These are phyloP conservation scores for Blastobotrys parvus DNA, from an alignment of 805 yeast genomes.

Conservation along the genomic window DNA sequence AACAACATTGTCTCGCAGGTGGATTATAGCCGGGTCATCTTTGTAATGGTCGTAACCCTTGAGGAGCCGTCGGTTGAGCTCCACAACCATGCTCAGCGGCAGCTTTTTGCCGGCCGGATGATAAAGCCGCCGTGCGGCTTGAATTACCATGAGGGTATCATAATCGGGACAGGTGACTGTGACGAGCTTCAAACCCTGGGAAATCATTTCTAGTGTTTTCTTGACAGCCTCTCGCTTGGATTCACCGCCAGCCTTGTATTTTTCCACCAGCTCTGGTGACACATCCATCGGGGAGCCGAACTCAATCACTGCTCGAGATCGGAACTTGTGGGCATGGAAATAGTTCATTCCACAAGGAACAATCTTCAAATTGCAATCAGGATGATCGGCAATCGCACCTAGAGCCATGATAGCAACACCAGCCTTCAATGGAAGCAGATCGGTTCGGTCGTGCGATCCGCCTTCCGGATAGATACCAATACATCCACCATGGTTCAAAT, in stretches of 20 bases:
- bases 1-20: conserved; percentile 54
- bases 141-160: conserved; percentile 82
- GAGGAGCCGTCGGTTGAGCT: conserved; percentile 81
- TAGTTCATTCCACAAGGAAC: conserved; percentile 98
- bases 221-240: conserved; percentile 67
- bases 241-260: conserved; percentile 52
- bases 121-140: conserved; percentile 85
- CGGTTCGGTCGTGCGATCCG: conserved; percentile 94
- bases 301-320: conserved; percentile 92
- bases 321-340: conserved; percentile 89
- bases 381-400: conserved; percentile 79
- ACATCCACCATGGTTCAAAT: conserved; percentile 69
- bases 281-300: conserved; percentile 84
- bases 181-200: conserved; percentile 70
- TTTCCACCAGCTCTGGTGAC: conserved; percentile 48
- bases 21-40: conserved; percentile 58
- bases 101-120: conserved; percentile 61
- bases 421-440: conserved; percentile 84
- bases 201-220: conserved; percentile 58
- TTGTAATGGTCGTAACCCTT: conserved; percentile 70
- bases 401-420: conserved; percentile 98
- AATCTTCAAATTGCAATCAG: conserved; percentile 68
- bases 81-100: conserved; percentile 78
- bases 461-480: conserved; percentile 97
- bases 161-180: conserved; percentile 85